Percentiles rank a stretch among this genome's conserved stretches.
phyloP scores from a whole-genome alignment of 176 grass and related monocot genomes.

The Tillandsia fasciculata region DNA sequence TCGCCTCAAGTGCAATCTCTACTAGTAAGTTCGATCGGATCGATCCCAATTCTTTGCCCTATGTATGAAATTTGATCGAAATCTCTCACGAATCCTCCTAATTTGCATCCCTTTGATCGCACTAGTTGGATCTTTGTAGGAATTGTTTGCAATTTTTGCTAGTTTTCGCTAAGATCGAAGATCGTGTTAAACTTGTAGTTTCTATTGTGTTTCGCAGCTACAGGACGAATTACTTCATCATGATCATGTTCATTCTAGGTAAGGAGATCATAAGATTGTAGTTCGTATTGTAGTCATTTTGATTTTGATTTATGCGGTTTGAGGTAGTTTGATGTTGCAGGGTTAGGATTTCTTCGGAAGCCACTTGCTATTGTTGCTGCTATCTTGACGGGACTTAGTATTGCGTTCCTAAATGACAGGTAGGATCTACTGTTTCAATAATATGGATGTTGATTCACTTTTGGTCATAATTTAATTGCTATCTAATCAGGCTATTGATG shows the following conservation, averaged over 20 bases:
- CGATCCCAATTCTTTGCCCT: background rate
- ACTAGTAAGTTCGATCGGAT: slow-evolving; percentile 60
- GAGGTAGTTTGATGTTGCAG: slow-evolving; percentile 24
- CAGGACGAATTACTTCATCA: slow-evolving; percentile 39
- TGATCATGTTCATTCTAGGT: slow-evolving; percentile 19
- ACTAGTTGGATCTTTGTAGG: background rate
- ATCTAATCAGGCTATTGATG: too few relatives aligned
- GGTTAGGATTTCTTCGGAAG: slow-evolving; percentile 73
- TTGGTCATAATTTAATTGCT: too few relatives aligned
- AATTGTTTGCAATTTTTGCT: background rate
- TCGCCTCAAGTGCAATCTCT: slow-evolving; percentile 99
- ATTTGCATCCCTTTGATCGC: background rate
- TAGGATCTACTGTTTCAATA: slow-evolving; percentile 10
- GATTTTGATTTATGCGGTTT: slow-evolving; percentile 15
- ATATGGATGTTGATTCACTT: too few relatives aligned
- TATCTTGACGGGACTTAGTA: slow-evolving; percentile 71
- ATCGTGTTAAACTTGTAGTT: background rate
- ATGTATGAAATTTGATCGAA: slow-evolving; percentile 1
- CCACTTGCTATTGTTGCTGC: slow-evolving; percentile 82
- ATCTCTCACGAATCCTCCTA: background rate
- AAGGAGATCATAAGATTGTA: background rate
- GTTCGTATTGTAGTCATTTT: background rate
- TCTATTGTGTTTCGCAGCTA: slow-evolving; percentile 51
- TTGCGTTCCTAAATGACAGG: slow-evolving; percentile 94
- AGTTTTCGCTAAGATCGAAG: background rate